A percentile compares a stretch with the other conserved stretches of the same genome.
Conservation (phyloP, 495 filamentous ascomycete genomes). For the Trichoderma virens region DNA sequence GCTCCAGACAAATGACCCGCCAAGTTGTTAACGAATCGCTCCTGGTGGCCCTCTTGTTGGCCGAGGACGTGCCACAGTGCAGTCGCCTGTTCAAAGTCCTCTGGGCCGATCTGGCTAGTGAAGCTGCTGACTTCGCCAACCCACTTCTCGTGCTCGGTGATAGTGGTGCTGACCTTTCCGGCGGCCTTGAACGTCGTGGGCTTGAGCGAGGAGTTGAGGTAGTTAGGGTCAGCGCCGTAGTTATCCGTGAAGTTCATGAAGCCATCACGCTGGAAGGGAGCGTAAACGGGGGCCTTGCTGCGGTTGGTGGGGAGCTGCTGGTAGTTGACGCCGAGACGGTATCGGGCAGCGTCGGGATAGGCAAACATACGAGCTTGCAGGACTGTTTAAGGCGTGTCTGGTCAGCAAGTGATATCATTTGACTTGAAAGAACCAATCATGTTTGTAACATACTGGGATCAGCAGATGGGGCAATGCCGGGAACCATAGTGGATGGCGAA, state of each 20-base stretch:
- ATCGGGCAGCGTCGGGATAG: conserved; percentile 60
- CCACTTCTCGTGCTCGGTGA: conserved; percentile 22
- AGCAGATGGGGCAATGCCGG: conserved; percentile 55
- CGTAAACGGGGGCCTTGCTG: conserved; percentile 29
- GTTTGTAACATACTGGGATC: conserved; percentile 35
- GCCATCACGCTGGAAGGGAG: conserved; percentile 38
- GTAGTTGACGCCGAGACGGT: conserved; percentile 61
- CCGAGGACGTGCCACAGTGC: conserved; percentile 31
- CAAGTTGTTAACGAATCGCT: conserved; percentile 31
- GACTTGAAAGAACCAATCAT: too few species aligned
- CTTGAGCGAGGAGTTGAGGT: conserved; percentile 25
- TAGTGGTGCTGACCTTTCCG: conserved; percentile 10
- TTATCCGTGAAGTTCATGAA: conserved; percentile 28
- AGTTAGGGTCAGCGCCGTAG: conserved; percentile 38
- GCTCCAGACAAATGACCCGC: conserved; percentile 20
- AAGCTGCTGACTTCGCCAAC: conserved; percentile 18
- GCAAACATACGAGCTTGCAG: conserved; percentile 64
- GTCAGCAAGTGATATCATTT: too few species aligned
- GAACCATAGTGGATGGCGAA: conserved; percentile 66
- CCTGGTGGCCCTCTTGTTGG: conserved; percentile 25
- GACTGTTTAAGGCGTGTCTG: conserved; percentile 23
- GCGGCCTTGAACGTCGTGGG: conserved; percentile 16
- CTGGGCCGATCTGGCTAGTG: conserved; percentile 31
- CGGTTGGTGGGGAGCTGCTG: conserved; percentile 44
- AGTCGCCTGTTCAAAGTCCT: conserved; percentile 35